Evolutionary conservation across 345 rosid genomes (phyloP).

Genomic region (Eucalyptus polybractea): DNA sequence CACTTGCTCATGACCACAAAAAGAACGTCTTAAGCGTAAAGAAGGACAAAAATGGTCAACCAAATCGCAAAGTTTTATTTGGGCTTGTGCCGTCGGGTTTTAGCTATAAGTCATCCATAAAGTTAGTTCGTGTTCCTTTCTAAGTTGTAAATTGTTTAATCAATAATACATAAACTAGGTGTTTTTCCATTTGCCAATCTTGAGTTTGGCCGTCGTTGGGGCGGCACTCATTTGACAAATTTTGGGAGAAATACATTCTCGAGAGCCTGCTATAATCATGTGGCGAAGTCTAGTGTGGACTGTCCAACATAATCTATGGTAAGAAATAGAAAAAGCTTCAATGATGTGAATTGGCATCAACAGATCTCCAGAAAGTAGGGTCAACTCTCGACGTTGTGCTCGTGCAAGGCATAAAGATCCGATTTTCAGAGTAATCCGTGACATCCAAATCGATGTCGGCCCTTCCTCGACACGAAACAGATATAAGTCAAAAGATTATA

Average conservation of each 20-base stretch:
- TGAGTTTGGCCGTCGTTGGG: neutral
- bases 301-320: neutral
- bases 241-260: neutral
- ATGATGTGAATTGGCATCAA: neutral
- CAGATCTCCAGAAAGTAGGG: neutral
- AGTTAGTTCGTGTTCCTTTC: neutral
- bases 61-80: neutral
- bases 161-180: neutral
- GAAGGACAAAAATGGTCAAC: neutral
- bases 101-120: neutral
- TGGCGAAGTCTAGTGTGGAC: neutral
- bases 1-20: neutral
- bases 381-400: neutral
- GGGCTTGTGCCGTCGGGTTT: neutral
- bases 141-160: neutral
- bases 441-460: neutral
- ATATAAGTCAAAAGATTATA: neutral
- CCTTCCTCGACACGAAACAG: neutral
- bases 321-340: neutral
- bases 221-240: neutral
- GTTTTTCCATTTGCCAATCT: neutral
- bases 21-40: neutral
- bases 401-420: neutral
- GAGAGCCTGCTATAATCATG: neutral
- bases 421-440: neutral